phyloP scores from a whole-genome alignment of 2,329 filamentous ascomycete species.

The Verticillium albo-atrum region DNA sequence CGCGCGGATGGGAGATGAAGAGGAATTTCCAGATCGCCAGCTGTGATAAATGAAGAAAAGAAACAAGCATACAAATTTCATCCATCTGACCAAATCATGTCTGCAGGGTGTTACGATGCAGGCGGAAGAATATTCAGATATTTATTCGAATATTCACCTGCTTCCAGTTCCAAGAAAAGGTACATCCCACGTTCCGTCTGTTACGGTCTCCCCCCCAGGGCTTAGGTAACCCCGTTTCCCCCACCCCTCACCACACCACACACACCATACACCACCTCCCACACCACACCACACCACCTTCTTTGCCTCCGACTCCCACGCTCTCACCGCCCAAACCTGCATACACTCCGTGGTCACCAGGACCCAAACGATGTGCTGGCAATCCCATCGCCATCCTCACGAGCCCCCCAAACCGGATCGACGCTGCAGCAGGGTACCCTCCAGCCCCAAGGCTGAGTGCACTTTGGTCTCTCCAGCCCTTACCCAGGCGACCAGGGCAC shows the following conservation, averaged over 20 bases:
- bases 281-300: not conserved
- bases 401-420: not conserved
- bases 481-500: not conserved
- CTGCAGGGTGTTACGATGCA: not conserved
- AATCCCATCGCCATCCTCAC: not conserved
- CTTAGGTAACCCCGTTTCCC: not conserved
- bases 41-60: too few relatives aligned
- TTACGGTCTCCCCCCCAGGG: not conserved
- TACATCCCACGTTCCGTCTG: not conserved
- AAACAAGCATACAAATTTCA: too few relatives aligned
- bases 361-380: not conserved
- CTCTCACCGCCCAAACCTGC: slow-evolving; percentile 23
- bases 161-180: not conserved
- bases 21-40: too few relatives aligned
- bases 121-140: not conserved
- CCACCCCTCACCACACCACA: not conserved
- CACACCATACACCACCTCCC: too few relatives aligned
- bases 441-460: not conserved
- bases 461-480: not conserved
- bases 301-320: not conserved
- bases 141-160: not conserved
- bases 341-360: slow-evolving; percentile 18
- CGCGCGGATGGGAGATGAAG: too few relatives aligned
- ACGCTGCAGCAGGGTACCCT: not conserved
- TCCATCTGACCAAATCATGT: too few relatives aligned